A percentile compares a stretch with the other conserved stretches of the same genome.
phyloP scores from a whole-genome alignment of 75 land plant genomes.

The Selaginella moellendorffii region DNA sequence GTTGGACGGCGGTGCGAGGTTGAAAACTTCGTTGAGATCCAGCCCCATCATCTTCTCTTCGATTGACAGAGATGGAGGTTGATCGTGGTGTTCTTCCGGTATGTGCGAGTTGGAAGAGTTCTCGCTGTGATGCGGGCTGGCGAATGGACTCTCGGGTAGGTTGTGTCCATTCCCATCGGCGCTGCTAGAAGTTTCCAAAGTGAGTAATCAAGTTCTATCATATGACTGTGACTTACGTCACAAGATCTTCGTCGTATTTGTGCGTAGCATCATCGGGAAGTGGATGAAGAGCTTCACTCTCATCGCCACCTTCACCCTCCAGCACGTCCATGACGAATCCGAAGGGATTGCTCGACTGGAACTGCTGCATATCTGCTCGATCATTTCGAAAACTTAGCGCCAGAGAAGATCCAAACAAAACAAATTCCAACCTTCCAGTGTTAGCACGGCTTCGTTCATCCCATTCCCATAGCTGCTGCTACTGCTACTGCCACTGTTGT shows the following conservation, averaged over 20 bases:
- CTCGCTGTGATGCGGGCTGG: no score
- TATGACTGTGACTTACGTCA: background rate
- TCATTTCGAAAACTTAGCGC: no score
- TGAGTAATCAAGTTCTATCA: no score
- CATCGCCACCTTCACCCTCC: constrained; percentile 23
- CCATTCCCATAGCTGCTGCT: no score
- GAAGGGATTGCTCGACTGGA: constrained; percentile 28
- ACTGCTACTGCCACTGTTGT: no score
- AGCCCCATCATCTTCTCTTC: background rate
- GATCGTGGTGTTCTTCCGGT: no score
- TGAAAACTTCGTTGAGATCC: background rate
- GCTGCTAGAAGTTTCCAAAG: no score
- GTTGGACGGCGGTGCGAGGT: background rate
- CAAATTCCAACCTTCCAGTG: background rate
- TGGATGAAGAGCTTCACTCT: background rate
- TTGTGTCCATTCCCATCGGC: no score
- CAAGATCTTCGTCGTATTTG: background rate
- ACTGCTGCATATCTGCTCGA: constrained; percentile 39
- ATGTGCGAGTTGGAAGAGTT: no score
- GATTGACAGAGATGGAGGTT: background rate
- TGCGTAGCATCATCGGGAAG: background rate
- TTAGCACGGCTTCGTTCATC: background rate
- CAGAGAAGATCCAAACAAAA: background rate
- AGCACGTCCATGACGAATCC: constrained; percentile 32
- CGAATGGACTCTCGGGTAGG: background rate